Base-by-base conservation (phyloP, 345 rosid genomes). In the Passiflora organensis region DNA sequence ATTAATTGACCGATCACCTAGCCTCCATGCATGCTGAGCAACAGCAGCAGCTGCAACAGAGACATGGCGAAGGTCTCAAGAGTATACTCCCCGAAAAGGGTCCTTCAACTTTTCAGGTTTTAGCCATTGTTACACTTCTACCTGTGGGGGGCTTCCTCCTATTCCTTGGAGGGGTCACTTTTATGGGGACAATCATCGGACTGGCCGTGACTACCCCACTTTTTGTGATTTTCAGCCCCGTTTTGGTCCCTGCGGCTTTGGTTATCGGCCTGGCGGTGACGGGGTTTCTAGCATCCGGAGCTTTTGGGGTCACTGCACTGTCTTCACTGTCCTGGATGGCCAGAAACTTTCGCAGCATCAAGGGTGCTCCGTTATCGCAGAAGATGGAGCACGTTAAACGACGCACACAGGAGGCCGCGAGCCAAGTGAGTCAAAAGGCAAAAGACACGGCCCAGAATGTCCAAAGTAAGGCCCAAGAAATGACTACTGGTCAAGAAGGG, bases 161-260 rank as follows among this genome's bases (percentile, higher is more conserved):
- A 18, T 72, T 78, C 18, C 68, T 88, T 2, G 77, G 93, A 1
- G 96, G 93, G 8, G 21, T 85, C 56, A 75, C 82, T n/a, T 71
- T 88, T 21, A 64, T 78, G 0, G 88, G 83, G n/a, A 74, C 95
- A 4, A 51, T 86, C 13, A 82, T 81, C 8, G 95, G 85, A 43
- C 76, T 84, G 15, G 60, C 72, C 8, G 59, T 85, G 32, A 60
- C 85, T 21, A 80, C 87, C 11, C 93, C 95, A 0, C 53, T 86
- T 34, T 75, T 91, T 37, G 41, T 91, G 41, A 59, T 91, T 50
- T 86, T 76, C 75, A 88, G 96, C 75, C 98, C 89, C 0, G 76
- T 91, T 38, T 63, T 91, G 2, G 86, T 88, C 24, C 90, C 98
- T 0, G 86, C 96, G 0, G 79, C 81, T 13, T 58, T 85, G 13